Evolutionary conservation across 2,329 filamentous ascomycete species (phyloP).

Genomic region (Teratosphaeria destructans): DNA sequence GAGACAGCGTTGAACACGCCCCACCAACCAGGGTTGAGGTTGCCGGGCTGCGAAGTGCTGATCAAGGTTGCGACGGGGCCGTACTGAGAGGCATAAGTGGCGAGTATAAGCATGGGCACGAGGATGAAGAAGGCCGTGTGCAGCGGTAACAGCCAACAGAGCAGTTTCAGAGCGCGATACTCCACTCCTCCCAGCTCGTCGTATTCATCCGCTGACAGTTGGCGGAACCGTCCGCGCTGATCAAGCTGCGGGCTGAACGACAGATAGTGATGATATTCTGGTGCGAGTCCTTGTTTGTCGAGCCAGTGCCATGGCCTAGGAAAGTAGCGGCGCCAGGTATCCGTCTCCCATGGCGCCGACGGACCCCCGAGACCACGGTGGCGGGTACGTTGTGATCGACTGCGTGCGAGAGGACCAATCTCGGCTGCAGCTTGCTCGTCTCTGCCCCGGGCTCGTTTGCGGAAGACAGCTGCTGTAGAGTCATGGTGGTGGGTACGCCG

Average conservation of each 20-base stretch:
- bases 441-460: neutral
- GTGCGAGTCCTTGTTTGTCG: neutral
- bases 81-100: neutral
- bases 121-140: neutral
- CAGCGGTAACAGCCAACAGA: neutral
- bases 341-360: neutral
- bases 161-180: neutral
- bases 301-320: neutral
- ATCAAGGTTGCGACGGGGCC: neutral
- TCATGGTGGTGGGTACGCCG: neutral
- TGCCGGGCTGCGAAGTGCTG: neutral
- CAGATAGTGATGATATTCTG: conserved; percentile 1
- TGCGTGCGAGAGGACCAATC: neutral
- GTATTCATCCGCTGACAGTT: neutral
- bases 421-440: neutral
- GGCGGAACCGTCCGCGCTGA: neutral
- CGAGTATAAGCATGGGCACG: neutral
- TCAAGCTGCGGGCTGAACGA: conserved; percentile 1
- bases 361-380: neutral
- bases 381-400: neutral
- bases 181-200: neutral
- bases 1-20: conserved; percentile 65
- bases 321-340: neutral
- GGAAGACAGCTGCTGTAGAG: neutral
- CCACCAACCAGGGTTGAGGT: conserved; percentile 62